Evolutionary conservation across 768 basidiomycete genomes (phyloP), one percentile per base, ranked within the genome.

Genomic region (Boletus insuetus): DNA sequence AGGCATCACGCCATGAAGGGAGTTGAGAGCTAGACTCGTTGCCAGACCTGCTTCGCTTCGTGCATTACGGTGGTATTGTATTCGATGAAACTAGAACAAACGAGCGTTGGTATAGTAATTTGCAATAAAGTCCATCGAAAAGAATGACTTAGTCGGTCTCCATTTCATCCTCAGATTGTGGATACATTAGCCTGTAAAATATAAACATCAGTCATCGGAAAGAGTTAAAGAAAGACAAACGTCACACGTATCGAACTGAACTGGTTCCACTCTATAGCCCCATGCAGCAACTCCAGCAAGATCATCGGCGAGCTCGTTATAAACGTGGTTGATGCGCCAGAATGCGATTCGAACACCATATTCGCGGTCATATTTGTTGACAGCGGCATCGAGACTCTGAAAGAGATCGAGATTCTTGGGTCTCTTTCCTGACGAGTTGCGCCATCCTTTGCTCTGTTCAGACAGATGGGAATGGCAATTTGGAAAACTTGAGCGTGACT

Each of bases 331-430:
- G 42, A 59, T 59, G 14, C 29, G 47, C 62, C 54, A 62, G 53
- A 63, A 59, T 11, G 57, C 57, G 19, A 63, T 54, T 7, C 20
- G 49, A 45, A 63, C 43, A 11, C 22, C 32, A 4, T 49, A 53
- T 22, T 51, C 46, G 11, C 11, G 50, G 37, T 62, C 60, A 3
- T 54, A 49, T 8, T 12, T 19, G 38, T 49, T 31, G 14, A 58
- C 49, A 4, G 19, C 4, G 1, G 39, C 51, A 16, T 63, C 51
- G 22, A 60, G 62, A 8, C 16, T 46, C 29, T 44, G 56, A 29
- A 63, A 62, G 41, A 63, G 58, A 41, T 63, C 55, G 0, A 63
- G 45, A 39, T 63, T 63, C 55, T 59, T 62, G 11, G 58, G 55
- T 47, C 53, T 51, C 35, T 4, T 63, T 10, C 35, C 20, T 3